These are phyloP conservation scores for Penicillium brasilianum DNA, from an alignment of 2,329 filamentous ascomycete genomes.

Conservation along the genomic window DNA sequence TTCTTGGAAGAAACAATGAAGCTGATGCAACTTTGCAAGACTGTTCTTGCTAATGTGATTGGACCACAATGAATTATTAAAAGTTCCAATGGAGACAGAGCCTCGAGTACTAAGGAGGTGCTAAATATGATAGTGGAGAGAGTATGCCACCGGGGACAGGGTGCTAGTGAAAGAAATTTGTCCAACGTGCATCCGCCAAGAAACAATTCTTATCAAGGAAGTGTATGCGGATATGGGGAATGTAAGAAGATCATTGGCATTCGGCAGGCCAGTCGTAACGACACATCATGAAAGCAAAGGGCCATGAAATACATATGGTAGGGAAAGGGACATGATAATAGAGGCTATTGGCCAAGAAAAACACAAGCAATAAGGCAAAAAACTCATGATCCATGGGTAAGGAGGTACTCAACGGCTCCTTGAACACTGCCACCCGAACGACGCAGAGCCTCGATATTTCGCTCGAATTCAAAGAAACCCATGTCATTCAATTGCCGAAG, in stretches of 20 bases:
- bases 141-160: not conserved
- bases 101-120: not conserved
- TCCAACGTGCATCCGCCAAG: conserved; percentile 3
- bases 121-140: not conserved
- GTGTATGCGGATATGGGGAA: conserved; percentile 15
- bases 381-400: conserved; percentile 41
- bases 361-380: not conserved
- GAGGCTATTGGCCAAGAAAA: not conserved
- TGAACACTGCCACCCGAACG: conserved; percentile 92
- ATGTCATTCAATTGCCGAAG: conserved; percentile 95
- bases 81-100: not conserved
- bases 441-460: conserved; percentile 85
- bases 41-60: not conserved
- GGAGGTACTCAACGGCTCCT: conserved; percentile 62
- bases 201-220: conserved; percentile 7
- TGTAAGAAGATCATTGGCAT: conserved; percentile 17
- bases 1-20: conserved; percentile 20
- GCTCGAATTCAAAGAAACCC: conserved; percentile 97
- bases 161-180: conserved; percentile 11
- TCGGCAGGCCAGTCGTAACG: conserved; percentile 15
- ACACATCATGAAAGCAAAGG: conserved; percentile 10
- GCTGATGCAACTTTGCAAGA: not conserved
- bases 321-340: conserved; percentile 7
- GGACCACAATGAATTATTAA: not conserved
- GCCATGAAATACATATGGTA: conserved; percentile 17